Evolutionary conservation across 371 early-diverging fungal genomes (phyloP).

Genomic region (Phascolomyces articulosus): DNA sequence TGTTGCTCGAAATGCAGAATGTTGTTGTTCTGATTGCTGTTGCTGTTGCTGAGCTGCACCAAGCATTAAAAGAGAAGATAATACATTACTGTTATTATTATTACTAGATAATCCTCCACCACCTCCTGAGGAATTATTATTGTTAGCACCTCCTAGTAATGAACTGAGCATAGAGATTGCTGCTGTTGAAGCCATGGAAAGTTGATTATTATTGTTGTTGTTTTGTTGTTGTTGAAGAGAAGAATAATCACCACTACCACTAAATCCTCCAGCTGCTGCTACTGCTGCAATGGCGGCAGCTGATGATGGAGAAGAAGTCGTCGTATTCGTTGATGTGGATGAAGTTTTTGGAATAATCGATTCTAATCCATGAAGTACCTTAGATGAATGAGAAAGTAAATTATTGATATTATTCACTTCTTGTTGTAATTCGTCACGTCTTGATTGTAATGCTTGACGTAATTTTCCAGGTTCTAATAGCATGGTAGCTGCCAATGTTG

Average conservation of each 20-base stretch:
- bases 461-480: slow-evolving; percentile 32
- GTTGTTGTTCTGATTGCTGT: slow-evolving; percentile 7
- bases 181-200: neutral
- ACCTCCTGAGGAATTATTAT: too few species aligned
- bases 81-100: neutral
- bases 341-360: slow-evolving; percentile 19
- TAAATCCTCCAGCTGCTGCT: neutral
- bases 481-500: slow-evolving; percentile 14
- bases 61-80: slow-evolving; percentile 4
- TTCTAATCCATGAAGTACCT: slow-evolving; percentile 37
- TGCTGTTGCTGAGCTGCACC: slow-evolving; percentile 5
- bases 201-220: neutral
- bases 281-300: neutral
- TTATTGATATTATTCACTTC: slow-evolving; percentile 37
- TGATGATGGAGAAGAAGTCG: too few species aligned
- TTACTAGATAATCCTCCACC: neutral
- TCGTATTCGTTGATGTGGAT: neutral
- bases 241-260: too few species aligned
- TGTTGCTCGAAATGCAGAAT: neutral
- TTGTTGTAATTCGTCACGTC: slow-evolving; percentile 31
- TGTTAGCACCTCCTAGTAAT: neutral
- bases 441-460: slow-evolving; percentile 24
- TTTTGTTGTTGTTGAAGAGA: slow-evolving; percentile 1
- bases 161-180: slow-evolving; percentile 7
- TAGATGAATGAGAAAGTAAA: slow-evolving; percentile 35